Evolutionary conservation across 2,329 filamentous ascomycete species (phyloP), one percentile per base, ranked within the genome.

Genomic region (Lomentospora prolificans): DNA sequence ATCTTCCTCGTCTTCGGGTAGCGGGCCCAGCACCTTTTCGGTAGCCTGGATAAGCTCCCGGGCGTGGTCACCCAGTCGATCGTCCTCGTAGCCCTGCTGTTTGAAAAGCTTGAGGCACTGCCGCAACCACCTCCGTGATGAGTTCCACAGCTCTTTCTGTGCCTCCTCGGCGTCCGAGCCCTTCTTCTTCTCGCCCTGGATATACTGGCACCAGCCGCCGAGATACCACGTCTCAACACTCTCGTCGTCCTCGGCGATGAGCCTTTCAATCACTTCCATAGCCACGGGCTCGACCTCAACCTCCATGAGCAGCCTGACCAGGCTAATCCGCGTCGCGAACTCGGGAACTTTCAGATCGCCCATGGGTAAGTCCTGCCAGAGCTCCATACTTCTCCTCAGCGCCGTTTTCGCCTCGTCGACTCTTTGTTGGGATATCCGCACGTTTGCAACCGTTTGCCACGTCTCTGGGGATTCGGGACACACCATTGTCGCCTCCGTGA

Each of bases 141-240:
- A 85, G 56, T 81, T 81, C 77, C 90, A 84, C 4, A 83, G 79
- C 1, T 78, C 75, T 61, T 79, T 79, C 71, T 82, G 51, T 50
- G 75, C 74, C 50, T 81, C 75, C 39, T 74, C 74, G 3, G 63
- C 63, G 10, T 58, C 61, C 8, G 57, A 60, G 27, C 55, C 61
- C 17, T 55, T 50, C 10, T 46, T 74, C 75, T 86, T 88, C 67
- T 88, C 81, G 9, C 87, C 88, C 59, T 87, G 75, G 57, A 96
- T 79, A 67, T 90, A 89, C 61, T 95, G 78, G 63, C 90, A 91
- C 89, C 92, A 97, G 3, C 94, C 95, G 46, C 94, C 94, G 4
- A 99, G 78, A 72, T 99, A 99, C 90, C 91, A 96, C 17, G 89
- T 87, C 71, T 99, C 94, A 19, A 99, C 88, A 68, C 92, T 96